Percentiles rank a stretch among this genome's conserved stretches.
Evolutionary conservation across 2,329 filamentous ascomycete species (phyloP).

Genomic region (Neodidymelliopsis sp.): DNA sequence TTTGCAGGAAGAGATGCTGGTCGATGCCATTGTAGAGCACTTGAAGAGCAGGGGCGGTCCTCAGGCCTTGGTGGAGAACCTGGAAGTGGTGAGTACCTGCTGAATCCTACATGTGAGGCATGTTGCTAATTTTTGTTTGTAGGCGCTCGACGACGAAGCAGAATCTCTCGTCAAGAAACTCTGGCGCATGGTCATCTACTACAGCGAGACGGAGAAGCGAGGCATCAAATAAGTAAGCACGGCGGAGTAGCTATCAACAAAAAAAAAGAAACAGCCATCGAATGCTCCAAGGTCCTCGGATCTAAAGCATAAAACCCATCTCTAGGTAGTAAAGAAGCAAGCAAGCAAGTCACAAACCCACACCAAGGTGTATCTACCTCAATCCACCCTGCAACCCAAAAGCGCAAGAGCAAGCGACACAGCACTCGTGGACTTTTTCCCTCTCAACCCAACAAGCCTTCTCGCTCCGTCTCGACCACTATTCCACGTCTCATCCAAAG

Average conservation of each 20-base stretch:
- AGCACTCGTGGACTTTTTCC: not conserved
- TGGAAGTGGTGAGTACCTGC: conserved; percentile 75
- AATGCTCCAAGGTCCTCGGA: conserved; percentile 32
- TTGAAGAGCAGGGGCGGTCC: conserved; percentile 77
- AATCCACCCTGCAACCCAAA: no score
- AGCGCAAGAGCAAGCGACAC: not conserved
- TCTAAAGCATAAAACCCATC: conserved; percentile 27
- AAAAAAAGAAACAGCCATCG: conserved; percentile 28
- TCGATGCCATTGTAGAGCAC: conserved; percentile 91
- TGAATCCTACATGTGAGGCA: not conserved
- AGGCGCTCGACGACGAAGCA: conserved; percentile 93
- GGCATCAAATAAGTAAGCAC: conserved; percentile 62
- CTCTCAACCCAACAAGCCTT: not conserved
- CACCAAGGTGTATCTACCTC: conserved; percentile 4
- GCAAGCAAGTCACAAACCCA: no score
- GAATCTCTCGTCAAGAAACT: conserved; percentile 94
- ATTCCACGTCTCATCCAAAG: not conserved
- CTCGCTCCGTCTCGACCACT: not conserved
- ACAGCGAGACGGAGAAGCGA: conserved; percentile 90
- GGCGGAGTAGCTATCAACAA: conserved; percentile 4
- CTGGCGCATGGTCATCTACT: conserved; percentile 99
- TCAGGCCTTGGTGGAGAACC: conserved; percentile 80
- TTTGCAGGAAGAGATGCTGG: conserved; percentile 93
- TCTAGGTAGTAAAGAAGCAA: no score
- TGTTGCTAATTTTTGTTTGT: conserved; percentile 13